Evolutionary conservation across 129 eudicot genomes (phyloP), one percentile per base, ranked within the genome.

Genomic region (Oenanthe sinensis): DNA sequence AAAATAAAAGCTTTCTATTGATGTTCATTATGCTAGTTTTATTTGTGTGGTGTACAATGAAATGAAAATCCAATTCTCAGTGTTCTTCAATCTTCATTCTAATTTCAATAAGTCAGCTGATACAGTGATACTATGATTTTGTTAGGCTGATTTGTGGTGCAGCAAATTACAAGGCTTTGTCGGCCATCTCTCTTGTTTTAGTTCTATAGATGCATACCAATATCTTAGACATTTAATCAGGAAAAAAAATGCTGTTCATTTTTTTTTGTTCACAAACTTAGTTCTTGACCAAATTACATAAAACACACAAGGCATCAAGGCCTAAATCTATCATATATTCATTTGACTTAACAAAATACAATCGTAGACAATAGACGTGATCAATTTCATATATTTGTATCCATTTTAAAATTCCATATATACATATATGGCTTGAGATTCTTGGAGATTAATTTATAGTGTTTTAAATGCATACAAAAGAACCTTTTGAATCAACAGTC

Each of bases 1-100:
- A 89, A 69, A n/a, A 60, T n/a, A 60, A 24, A 60, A n/a, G 22
- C 17, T 70, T 70, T 28, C 13, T 17, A 14, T 58, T 14, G 22
- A 67, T 30, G 72, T 67, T 30, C 43, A 13, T 0, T 60, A 60
- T 60, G 68, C 33, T 60, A 60, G 33, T 60, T 60, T 22, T n/a
- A 9, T 60, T n/a, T 24, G 30, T 58, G 50, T n/a, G 16, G 52
- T 19, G 30, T 71, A 6, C 46, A 37, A 71, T 37, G 49, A 71
- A 71, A 71, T 16, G 75, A 3, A 17, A 40, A 16, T 71, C 9
- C 49, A 37, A 5, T 71, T 43, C 19, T 72, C 37, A 4, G 68
- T 60, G 68, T 24, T 60, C 68, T 60, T n/a, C 4, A 60, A 60
- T 24, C 6, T n/a, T 60, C 33, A 60, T 24, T 60, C 10, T n/a